These are phyloP conservation scores for Nakazawaea wickerhamii DNA, from an alignment of 805 yeast genomes.

Conservation along the genomic window DNA sequence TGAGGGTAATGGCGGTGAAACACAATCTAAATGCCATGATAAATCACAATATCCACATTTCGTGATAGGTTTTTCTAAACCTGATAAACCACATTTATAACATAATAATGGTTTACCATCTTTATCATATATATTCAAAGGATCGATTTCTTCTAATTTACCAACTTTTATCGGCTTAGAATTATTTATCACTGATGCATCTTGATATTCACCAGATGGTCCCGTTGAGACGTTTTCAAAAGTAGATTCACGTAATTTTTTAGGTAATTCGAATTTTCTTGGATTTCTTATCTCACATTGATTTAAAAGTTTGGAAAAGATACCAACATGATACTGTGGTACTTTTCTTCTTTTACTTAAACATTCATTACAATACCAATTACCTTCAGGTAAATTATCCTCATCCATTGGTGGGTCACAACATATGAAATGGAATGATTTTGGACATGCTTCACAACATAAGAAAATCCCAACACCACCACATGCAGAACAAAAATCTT, in stretches of 20 bases:
- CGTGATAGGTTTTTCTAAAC: conserved; percentile 53
- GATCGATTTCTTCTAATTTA: conserved; percentile 48
- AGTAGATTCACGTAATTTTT: conserved; percentile 54
- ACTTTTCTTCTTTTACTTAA: conserved; percentile 29
- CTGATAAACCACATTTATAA: conserved; percentile 70
- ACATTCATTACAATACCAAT: conserved; percentile 88
- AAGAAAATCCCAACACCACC: conserved; percentile 84
- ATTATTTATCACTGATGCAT: conserved; percentile 49
- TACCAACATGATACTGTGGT: conserved; percentile 32
- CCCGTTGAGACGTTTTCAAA: conserved; percentile 71
- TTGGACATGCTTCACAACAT: conserved; percentile 93
- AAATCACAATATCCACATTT: conserved; percentile 81
- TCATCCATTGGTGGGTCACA: conserved; percentile 86
- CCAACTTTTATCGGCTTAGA: conserved; percentile 34
- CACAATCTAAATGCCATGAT: conserved; percentile 87
- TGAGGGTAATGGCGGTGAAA: conserved; percentile 67
- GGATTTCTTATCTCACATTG: conserved; percentile 58
- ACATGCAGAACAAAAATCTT: conserved; percentile 89
- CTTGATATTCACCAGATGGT: conserved; percentile 65
- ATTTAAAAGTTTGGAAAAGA: conserved; percentile 53
- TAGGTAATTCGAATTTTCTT: conserved; percentile 63
- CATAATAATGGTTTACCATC: conserved; percentile 69
- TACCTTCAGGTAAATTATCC: conserved; percentile 71
- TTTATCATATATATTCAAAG: conserved; percentile 60
- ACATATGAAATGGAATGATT: conserved; percentile 87